Base-by-base conservation (phyloP, 768 basidiomycete genomes). In the Calocybe gangraenosa region DNA sequence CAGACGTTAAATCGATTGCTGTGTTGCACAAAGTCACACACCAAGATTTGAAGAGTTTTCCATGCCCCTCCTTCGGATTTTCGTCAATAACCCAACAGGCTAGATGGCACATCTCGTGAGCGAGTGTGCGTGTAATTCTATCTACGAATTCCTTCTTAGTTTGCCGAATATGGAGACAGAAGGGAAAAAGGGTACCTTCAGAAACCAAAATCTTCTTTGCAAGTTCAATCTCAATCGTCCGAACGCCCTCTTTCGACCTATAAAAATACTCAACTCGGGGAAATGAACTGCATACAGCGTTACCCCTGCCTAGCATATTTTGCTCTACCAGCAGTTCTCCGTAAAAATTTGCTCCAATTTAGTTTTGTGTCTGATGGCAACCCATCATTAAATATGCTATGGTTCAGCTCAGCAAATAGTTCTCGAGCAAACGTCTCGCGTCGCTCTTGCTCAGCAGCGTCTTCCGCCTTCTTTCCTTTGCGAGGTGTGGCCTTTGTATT, bases 61-160 rank as follows among this genome's bases (percentile, higher is more conserved):
- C 90, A 53, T 93, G 90, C 6, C 74, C 76, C 59, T 89, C 87
- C 47, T 79, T 79, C 3, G 82, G 75, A 8, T 80, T 72, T 14
- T 74, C 67, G 58, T 85, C 79, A 44, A 94, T 87, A 18, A 88
- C 67, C 91, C 91, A 94, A 45, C 79, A 79, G 2, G 92, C 92
- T 25, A 94, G 63, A 66, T 93, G 92, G 55, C 91, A 93, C 90
- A 93, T 92, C 61, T 94, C 92, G 54, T 94, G 92, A 22, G 87
- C 81, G 10, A 94, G 65, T 1, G 91, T 93, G 56, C 85, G 83
- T 28, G 84, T 72, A 39, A 93, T 84, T 31, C 89, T 79, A 43
- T 88, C 91, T 92, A 47, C 3, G 21, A 2, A 37, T 9, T 5
- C 25, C 5, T 28, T 4, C 3, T 2, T n/a, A 18, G 15, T 36